Percentiles rank a stretch among this genome's conserved stretches.
phyloP scores from a whole-genome alignment of 2,329 filamentous ascomycete genomes.

The Penicillium sp. region DNA sequence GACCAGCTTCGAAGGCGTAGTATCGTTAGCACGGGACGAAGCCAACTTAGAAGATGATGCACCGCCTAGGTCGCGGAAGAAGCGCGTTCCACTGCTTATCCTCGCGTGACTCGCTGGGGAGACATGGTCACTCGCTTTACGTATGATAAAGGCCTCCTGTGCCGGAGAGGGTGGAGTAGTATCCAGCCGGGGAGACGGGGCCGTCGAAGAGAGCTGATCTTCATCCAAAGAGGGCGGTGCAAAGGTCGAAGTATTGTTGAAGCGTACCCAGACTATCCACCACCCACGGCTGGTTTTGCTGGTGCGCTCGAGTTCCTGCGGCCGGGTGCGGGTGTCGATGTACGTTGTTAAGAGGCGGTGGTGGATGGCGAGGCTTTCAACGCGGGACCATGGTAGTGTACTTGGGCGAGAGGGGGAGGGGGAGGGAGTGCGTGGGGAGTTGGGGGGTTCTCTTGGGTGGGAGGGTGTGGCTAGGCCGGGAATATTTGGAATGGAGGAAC shows the following conservation, averaged over 20 bases:
- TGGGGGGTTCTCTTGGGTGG: constrained; percentile 11
- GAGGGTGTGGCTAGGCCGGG: constrained; percentile 50
- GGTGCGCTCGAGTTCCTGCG: constrained; percentile 57
- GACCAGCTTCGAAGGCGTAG: constrained; percentile 36
- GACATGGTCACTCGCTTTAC: constrained; percentile 44
- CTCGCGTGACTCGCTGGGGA: constrained; percentile 33
- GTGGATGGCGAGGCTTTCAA: constrained; percentile 63
- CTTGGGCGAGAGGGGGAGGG: constrained; percentile 56
- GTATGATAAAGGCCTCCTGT: constrained; percentile 48
- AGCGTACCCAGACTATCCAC: constrained; percentile 66
- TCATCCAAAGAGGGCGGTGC: constrained; percentile 2
- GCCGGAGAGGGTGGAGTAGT: not conserved
- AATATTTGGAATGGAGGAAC: constrained; percentile 64
- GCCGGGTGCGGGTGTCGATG: constrained; percentile 47
- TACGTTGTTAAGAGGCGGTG: constrained; percentile 59
- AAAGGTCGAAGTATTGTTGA: constrained; percentile 26
- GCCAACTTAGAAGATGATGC: constrained; percentile 27
- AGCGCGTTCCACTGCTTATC: constrained; percentile 32
- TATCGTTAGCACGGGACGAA: constrained; percentile 27
- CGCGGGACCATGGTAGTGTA: constrained; percentile 47
- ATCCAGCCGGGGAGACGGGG: constrained; percentile 12
- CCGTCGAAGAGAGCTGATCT: constrained; percentile 14
- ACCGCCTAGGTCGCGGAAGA: constrained; percentile 43
- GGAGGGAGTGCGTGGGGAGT: constrained; percentile 49
- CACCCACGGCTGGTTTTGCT: constrained; percentile 64